Evolutionary conservation across 306 rosid species (phyloP), one percentile per base, ranked within the genome.

Genomic region (Dalbergia oliveri): DNA sequence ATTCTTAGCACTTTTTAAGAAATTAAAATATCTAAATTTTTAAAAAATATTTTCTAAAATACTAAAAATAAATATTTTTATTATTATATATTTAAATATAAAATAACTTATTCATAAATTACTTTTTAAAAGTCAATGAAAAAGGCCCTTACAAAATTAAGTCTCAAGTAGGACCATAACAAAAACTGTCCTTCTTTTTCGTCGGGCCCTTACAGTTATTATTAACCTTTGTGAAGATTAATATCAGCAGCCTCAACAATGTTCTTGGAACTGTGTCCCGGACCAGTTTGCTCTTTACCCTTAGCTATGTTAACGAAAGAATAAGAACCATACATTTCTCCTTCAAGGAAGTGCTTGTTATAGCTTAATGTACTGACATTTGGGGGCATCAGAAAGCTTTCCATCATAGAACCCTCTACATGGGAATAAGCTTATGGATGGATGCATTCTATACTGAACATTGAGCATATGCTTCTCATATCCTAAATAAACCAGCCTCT

Each of bases 241-340:
- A 89, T 69, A 49, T 71, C 86, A 43, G 84, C 88, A 72, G 77
- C 89, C 75, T 91, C 93, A 15, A 89, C 78, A 49, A 41, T 69
- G 76, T 91, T 91, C 84, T 75, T 84, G 8, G 39, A 14, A 67
- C 91, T 84, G 19, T 35, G 34, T 8, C 70, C 77, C 21, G 0
- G 59, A 54, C 51, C 62, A 67, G 13, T 67, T 3, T 83, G 76
- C 19, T 85, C 91, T 79, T 84, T 83, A 1, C 91, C 89, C 66
- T 83, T 68, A 1, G 79, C 59, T 51, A 85, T 16, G 50, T 82
- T 79, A 50, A 85, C 81, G 15, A 83, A 85, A 63, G 89, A 81
- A 57, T 67, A 89, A 3, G 87, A 66, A 43, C 39, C 68, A 54
- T 31, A 84, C 81, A 82, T 79, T 43, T 71, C 58, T 2, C 82